Conservation (phyloP, 1,284 basidiomycete genomes). For the Coniophora puteana region DNA sequence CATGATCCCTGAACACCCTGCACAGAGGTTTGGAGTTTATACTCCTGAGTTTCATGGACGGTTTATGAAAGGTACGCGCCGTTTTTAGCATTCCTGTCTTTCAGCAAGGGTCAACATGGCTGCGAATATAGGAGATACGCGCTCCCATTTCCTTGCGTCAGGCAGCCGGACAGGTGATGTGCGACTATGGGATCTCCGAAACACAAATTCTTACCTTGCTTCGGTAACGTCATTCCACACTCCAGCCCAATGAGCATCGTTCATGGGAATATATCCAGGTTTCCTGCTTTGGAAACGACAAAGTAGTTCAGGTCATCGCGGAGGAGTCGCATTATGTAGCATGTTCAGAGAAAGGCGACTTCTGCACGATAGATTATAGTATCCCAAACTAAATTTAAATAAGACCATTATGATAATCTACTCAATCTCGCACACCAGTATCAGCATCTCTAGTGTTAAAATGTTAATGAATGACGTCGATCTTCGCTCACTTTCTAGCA, state of each 20-base stretch:
- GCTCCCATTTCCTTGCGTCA: constrained; percentile 35
- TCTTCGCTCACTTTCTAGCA: too few relatives aligned
- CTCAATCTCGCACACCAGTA: too few relatives aligned
- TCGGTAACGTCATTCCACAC: constrained; percentile 22
- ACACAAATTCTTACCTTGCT: constrained; percentile 22
- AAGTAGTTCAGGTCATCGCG: constrained; percentile 35
- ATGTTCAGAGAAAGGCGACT: constrained; percentile 33
- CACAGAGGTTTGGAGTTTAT: constrained; percentile 42
- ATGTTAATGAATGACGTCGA: too few relatives aligned
- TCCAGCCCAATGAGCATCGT: background rate
- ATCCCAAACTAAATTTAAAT: too few relatives aligned
- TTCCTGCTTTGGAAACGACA: constrained; percentile 31
- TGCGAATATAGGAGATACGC: constrained; percentile 22
- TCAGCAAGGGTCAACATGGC: background rate
- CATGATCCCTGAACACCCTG: constrained; percentile 28
- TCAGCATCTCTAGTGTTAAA: too few relatives aligned
- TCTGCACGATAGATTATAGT: constrained; percentile 12
- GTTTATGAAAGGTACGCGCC: constrained; percentile 37
- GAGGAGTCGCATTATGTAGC: constrained; percentile 28
- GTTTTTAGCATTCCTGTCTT: constrained; percentile 2
- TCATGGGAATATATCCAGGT: constrained; percentile 16
- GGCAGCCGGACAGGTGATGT: constrained; percentile 41
- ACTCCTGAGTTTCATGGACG: constrained; percentile 36
- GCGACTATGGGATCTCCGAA: constrained; percentile 48
- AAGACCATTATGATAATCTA: too few relatives aligned